Base-by-base conservation (phyloP, 805 yeast species). In the Zygosaccharomyces gambellarensis region DNA sequence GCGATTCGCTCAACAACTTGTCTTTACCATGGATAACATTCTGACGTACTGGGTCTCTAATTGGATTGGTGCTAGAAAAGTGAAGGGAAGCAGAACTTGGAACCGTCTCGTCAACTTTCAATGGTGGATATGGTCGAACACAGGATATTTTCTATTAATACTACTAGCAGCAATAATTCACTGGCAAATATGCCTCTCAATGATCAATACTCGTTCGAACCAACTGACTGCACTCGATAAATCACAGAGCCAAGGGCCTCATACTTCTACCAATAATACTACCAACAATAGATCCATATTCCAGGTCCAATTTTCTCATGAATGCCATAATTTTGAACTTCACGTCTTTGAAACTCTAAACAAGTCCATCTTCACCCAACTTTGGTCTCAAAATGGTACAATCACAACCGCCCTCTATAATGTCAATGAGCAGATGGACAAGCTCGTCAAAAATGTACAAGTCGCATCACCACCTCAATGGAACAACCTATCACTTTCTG, bases 101-200 rank as follows among this genome's bases (percentile, higher is more conserved):
- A 41, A 39, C 11, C 39, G 41, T 10, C 17, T 48, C 9, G 30
- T 42, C 5, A 21, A 23, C 10, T 36, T 34, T 23, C 46, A 39
- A 39, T 55, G 53, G 48, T 56, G 60, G 60, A 46, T 56, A 11
- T 44, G 46, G 29, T 47, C 57, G 10, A 50, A 46, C 22, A 55
- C 57, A 0, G 44, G 38, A 36, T 39, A 47, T 17, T 40, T 57
- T 11, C 51, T 52, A 51, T 17, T 49, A 19, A 45, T 57, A 8
- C 11, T 51, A 3, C 29, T 53, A 7, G 43, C 45, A 36, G 39
- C 47, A n/a, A 10, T 53, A 10, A 19, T 57, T 25, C 52, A 53
- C 32, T 53, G 48, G 48, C 55, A 51, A 23, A 31, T 51, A 7
- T 32, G 43, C 21, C 5, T 32, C 10, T 45, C 51, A 25, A n/a